Percentiles rank a stretch among this genome's conserved stretches.
phyloP scores from a whole-genome alignment of 2,329 filamentous ascomycete genomes.

The Botrytis galanthina region DNA sequence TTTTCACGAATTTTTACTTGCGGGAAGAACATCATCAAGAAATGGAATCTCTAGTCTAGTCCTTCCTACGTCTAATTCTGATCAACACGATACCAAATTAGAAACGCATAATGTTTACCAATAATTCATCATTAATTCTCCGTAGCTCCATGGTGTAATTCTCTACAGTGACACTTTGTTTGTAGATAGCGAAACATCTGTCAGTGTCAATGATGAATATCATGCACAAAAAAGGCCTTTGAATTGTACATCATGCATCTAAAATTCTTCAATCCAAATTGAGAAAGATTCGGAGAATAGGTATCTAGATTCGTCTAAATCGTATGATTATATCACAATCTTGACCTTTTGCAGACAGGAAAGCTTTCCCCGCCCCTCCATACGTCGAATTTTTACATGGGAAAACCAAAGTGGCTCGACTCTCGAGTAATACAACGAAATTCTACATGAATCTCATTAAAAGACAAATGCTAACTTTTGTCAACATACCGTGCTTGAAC shows the following conservation, averaged over 20 bases:
- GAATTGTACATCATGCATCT: neutral
- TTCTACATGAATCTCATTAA: neutral
- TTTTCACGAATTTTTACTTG: neutral
- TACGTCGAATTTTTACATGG: neutral
- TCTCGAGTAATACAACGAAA: neutral
- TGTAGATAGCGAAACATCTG: neutral
- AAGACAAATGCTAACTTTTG: neutral
- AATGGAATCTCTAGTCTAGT: neutral
- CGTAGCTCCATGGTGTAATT: conserved; percentile 6
- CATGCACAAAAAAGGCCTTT: neutral
- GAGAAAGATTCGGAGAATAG: neutral
- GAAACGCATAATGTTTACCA: neutral
- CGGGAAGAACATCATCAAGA: neutral
- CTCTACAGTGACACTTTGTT: neutral
- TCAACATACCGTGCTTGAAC: neutral
- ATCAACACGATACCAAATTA: neutral
- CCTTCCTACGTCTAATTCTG: neutral
- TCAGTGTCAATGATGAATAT: neutral
- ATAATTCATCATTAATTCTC: conserved; percentile 8
- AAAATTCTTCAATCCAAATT: neutral
- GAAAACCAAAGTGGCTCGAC: neutral
- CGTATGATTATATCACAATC: conserved; percentile 7
- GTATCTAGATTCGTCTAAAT: conserved; percentile 11
- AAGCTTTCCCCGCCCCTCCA: neutral
- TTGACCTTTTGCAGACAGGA: conserved; percentile 16